phyloP scores from a whole-genome alignment of 306 rosid genomes.

The Argentina anserina region DNA sequence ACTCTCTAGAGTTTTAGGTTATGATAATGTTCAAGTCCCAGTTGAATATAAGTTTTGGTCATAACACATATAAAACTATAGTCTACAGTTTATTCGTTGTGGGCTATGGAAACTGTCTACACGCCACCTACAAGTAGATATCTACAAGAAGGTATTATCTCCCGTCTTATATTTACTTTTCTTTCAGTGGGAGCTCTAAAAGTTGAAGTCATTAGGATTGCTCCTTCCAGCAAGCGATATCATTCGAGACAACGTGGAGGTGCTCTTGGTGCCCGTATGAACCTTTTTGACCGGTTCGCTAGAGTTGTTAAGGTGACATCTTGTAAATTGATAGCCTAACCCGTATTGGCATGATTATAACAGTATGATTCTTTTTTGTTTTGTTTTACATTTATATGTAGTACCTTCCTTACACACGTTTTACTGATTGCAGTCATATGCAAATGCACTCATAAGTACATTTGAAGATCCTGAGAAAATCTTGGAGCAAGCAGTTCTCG shows the following conservation, averaged over 20 bases:
- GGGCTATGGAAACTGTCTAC: background rate
- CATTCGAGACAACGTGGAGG: slow-evolving; percentile 51
- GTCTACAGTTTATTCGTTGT: background rate
- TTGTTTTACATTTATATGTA: too few relatives aligned
- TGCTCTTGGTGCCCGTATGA: slow-evolving; percentile 73
- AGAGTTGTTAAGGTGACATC: slow-evolving; percentile 80
- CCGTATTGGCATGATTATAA: slow-evolving; percentile 1
- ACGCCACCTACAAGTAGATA: background rate
- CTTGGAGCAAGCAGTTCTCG: slow-evolving; percentile 90
- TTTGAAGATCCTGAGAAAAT: slow-evolving; percentile 98
- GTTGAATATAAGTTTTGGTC: background rate
- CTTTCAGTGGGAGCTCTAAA: slow-evolving; percentile 34
- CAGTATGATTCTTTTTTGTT: slow-evolving; percentile 19
- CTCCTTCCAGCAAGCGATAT: slow-evolving; percentile 32
- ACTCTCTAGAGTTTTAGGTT: background rate
- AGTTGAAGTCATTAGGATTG: slow-evolving; percentile 37
- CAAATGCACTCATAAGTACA: slow-evolving; percentile 78
- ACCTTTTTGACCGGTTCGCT: slow-evolving; percentile 79
- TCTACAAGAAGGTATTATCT: background rate
- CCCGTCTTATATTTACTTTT: background rate
- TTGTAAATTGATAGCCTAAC: background rate
- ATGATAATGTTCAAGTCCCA: background rate
- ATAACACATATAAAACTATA: background rate
- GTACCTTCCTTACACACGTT: slow-evolving; percentile 12
- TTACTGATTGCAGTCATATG: slow-evolving; percentile 76